Percentiles rank a stretch among this genome's conserved stretches.
phyloP scores from a whole-genome alignment of 2,329 filamentous ascomycete species.

The Aphanoascus verrucosus region DNA sequence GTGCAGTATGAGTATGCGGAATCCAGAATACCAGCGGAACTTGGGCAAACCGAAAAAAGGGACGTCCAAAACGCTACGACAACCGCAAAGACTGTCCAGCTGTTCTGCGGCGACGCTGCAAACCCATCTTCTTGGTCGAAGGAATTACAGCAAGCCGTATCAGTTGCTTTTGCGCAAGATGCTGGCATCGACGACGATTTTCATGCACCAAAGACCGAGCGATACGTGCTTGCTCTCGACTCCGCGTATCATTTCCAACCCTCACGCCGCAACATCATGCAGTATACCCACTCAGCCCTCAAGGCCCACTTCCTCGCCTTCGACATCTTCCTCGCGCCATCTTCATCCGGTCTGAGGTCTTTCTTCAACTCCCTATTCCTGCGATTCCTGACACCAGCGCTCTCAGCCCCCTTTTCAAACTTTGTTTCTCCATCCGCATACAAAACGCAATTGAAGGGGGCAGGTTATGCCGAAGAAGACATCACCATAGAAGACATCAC shows the following conservation, averaged over 20 bases:
- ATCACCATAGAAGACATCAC: constrained; percentile 44
- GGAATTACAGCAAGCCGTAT: constrained; percentile 8
- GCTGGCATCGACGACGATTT: background rate
- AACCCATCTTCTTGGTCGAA: constrained; percentile 27
- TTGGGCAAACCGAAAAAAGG: background rate
- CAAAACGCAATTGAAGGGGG: constrained; percentile 34
- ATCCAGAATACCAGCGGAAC: constrained; percentile 7
- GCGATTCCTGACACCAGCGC: constrained; percentile 37
- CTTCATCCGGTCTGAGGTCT: constrained; percentile 17
- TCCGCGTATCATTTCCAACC: constrained; percentile 49
- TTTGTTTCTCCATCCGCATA: constrained; percentile 42
- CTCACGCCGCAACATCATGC: constrained; percentile 40
- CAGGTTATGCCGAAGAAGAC: constrained; percentile 37
- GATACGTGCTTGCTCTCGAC: constrained; percentile 42
- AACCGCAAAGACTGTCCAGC: constrained; percentile 11
- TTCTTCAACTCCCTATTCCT: constrained; percentile 28
- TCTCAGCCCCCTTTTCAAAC: constrained; percentile 41
- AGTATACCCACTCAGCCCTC: constrained; percentile 33
- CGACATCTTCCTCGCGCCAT: constrained; percentile 38
- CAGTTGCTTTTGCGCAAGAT: background rate
- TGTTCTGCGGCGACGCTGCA: constrained; percentile 44
- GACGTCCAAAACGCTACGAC: background rate
- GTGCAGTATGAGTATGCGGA: constrained; percentile 35
- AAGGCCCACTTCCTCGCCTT: constrained; percentile 46
- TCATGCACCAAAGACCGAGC: constrained; percentile 3